Conservation (phyloP, 2,329 filamentous ascomycete species). For the Penicillium sp. region DNA sequence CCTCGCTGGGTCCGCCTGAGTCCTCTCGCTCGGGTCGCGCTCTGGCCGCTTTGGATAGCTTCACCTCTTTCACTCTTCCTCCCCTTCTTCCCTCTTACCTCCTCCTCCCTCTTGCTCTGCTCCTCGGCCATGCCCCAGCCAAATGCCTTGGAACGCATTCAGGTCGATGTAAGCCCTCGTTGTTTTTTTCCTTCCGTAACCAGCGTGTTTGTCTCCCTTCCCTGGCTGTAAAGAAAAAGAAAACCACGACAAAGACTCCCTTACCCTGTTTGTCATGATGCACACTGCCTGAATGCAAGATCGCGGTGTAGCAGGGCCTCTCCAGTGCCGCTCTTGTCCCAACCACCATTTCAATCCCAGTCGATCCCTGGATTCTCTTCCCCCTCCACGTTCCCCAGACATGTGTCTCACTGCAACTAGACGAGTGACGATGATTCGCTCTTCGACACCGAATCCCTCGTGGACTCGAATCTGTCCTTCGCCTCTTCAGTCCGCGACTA, state of each 20-base stretch:
- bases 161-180: constrained; percentile 32
- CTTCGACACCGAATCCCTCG: constrained; percentile 32
- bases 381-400: not conserved
- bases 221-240: no score
- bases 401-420: constrained; percentile 10
- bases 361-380: no score
- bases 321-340: no score
- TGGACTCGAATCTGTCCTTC: constrained; percentile 42
- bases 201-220: not conserved
- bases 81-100: constrained; percentile 16
- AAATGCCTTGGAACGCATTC: constrained; percentile 32
- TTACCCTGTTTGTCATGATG: no score
- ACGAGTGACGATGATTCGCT: constrained; percentile 38
- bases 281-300: no score
- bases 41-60: no score
- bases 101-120: not conserved
- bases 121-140: constrained; percentile 28
- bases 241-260: no score
- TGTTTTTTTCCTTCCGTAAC: not conserved
- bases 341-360: no score
- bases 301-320: no score
- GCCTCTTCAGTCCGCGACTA: constrained; percentile 41
- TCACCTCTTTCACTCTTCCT: constrained; percentile 3
- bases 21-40: no score
- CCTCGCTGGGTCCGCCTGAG: no score